Evolutionary conservation across 139 green algal genomes (phyloP).

Genomic region (Auxenochlorella pyrenoidosa): DNA sequence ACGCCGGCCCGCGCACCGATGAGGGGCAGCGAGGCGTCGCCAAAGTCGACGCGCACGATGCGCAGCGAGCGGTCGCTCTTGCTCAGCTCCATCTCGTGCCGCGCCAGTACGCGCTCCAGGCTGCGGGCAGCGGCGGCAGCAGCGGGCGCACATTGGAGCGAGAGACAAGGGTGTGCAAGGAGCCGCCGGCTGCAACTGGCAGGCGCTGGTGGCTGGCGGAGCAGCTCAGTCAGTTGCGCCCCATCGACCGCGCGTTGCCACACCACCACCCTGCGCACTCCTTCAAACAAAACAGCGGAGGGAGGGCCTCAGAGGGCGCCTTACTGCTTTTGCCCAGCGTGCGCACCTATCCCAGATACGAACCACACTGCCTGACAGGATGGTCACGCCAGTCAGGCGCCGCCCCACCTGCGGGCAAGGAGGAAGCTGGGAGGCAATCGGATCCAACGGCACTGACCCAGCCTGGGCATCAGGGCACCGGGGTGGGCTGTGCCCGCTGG

Average conservation of each 20-base stretch:
- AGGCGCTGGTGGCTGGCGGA: background rate
- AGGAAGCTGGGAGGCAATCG: background rate
- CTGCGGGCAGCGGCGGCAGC: background rate
- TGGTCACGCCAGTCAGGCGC: slow-evolving; percentile 66
- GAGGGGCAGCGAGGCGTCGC: slow-evolving; percentile 40
- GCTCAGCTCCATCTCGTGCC: slow-evolving; percentile 65
- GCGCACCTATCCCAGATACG: slow-evolving; percentile 74
- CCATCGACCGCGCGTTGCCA: too few species aligned
- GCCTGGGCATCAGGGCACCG: too few species aligned
- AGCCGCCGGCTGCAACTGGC: too few species aligned
- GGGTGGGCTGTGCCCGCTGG: too few species aligned
- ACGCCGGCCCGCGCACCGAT: slow-evolving; percentile 41
- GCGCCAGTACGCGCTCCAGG: slow-evolving; percentile 75
- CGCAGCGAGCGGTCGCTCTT: slow-evolving; percentile 74
- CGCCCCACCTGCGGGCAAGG: slow-evolving; percentile 56
- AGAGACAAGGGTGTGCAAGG: too few species aligned
- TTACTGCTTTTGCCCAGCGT: too few species aligned
- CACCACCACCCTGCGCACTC: too few species aligned
- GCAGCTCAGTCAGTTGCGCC: too few species aligned
- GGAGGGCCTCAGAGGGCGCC: too few species aligned
- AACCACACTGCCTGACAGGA: slow-evolving; percentile 77
- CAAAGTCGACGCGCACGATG: slow-evolving; percentile 69
- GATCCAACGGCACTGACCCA: too few species aligned
- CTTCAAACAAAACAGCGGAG: too few species aligned
- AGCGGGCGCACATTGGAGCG: too few species aligned